A percentile compares a stretch with the other conserved stretches of the same genome.
Conservation (phyloP, 768 basidiomycete genomes). For the Termitomyces sp. region DNA sequence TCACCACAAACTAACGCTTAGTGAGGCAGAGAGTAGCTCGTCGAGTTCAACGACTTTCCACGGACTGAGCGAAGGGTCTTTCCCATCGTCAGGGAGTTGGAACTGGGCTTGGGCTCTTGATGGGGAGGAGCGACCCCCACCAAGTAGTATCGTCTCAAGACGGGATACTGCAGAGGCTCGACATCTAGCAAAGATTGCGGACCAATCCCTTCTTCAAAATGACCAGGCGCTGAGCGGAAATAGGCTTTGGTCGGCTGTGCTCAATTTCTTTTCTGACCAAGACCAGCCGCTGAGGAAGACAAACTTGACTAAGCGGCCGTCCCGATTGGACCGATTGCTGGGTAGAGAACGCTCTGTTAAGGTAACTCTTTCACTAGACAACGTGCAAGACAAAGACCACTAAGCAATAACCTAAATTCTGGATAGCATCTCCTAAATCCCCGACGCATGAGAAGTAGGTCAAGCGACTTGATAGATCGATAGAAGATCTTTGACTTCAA, state of each 20-base stretch:
- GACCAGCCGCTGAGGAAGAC: constrained; percentile 12
- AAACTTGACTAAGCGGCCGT: constrained; percentile 1
- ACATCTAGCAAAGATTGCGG: constrained; percentile 67
- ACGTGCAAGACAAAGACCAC: not conserved
- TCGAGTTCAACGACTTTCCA: constrained; percentile 12
- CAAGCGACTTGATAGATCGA: not conserved
- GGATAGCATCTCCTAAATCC: too few relatives aligned
- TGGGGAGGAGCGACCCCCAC: constrained; percentile 77
- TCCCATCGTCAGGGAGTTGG: constrained; percentile 52
- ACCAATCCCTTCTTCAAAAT: constrained; percentile 55
- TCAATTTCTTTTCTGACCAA: constrained; percentile 59
- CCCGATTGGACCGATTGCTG: constrained; percentile 7
- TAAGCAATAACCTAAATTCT: not conserved
- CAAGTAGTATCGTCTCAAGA: constrained; percentile 87
- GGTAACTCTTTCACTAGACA: not conserved
- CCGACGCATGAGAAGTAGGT: not conserved
- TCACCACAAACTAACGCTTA: constrained; percentile 28
- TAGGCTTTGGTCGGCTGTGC: constrained; percentile 63
- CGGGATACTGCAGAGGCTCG: constrained; percentile 81
- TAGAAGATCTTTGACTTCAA: not conserved
- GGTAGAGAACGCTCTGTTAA: constrained; percentile 5
- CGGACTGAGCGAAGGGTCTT: constrained; percentile 30
- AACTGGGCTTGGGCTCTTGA: constrained; percentile 86
- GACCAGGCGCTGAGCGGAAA: constrained; percentile 60
- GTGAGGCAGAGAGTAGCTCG: constrained; percentile 19